phyloP scores from a whole-genome alignment of 495 filamentous ascomycete species.

The Tuber melanosporum region DNA sequence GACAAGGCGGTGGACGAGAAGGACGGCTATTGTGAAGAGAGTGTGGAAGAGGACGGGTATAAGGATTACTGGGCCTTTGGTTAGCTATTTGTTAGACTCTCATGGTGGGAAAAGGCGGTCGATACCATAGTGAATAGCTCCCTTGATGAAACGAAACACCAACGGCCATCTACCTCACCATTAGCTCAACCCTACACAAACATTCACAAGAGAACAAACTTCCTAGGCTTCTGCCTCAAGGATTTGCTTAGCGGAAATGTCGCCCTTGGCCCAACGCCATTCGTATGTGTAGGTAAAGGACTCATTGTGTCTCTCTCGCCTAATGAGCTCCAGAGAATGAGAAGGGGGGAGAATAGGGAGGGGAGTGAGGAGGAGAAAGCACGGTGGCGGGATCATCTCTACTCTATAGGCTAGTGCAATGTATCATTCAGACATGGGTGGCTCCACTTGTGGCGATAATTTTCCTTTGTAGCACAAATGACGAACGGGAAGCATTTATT shows the following conservation, averaged over 20 bases:
- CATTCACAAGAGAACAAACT: slow-evolving; percentile 41
- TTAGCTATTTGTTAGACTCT: not conserved
- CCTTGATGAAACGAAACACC: slow-evolving; percentile 68
- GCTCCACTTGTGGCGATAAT: not conserved
- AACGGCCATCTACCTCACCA: slow-evolving; percentile 59
- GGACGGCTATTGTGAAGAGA: slow-evolving; percentile 57
- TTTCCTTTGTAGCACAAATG: not conserved
- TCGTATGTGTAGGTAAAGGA: slow-evolving; percentile 8
- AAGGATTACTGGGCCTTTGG: slow-evolving; percentile 47
- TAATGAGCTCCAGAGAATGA: not conserved
- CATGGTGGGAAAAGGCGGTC: not conserved
- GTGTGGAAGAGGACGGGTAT: slow-evolving; percentile 61
- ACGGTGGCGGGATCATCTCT: not conserved
- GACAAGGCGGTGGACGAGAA: slow-evolving; percentile 56
- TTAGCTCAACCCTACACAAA: slow-evolving; percentile 6
- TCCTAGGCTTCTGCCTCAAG: slow-evolving; percentile 53
- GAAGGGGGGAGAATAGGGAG: not conserved
- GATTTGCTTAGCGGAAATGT: slow-evolving; percentile 51
- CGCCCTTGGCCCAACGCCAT: not conserved
- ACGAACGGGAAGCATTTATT: not conserved
- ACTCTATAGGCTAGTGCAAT: not conserved
- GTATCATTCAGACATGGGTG: not conserved
- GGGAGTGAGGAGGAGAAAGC: not conserved
- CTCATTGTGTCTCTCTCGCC: not conserved
- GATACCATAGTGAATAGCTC: slow-evolving; percentile 58